Base-by-base conservation (phyloP, 345 rosid species). In the Hibiscus trionum region DNA sequence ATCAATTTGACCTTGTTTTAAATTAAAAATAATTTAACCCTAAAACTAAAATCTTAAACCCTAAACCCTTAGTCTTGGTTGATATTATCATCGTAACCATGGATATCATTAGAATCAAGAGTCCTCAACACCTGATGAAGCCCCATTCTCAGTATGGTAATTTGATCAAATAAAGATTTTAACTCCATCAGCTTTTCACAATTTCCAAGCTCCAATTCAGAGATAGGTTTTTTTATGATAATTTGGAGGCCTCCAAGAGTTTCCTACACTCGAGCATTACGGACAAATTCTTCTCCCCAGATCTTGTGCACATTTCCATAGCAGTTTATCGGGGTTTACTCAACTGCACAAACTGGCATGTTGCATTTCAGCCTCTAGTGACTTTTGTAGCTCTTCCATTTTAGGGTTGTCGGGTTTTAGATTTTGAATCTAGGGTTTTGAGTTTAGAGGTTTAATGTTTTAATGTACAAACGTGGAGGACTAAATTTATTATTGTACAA, bases 141-240 rank as follows among this genome's bases (percentile, higher is more conserved):
- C 60, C 94, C 89, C 61, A 75, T 29, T 70, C 86, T 85, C 77
- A 94, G 80, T 55, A 75, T 17, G 57, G 80, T 73, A 72, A 86
- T 72, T 81, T 84, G 86, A 70, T 82, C 80, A 71, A 83, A 66
- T 19, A 87, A 77, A 61, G 85, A 82, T 68, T 87, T 83, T 29
- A 82, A 76, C 82, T 89, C 87, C 73, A 75, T 72, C 76, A 81
- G 82, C 68, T 78, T 87, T 79, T 79, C 80, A 56, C 46, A 70
- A 71, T 87, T 87, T 82, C 84, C 88, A 74, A 67, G 75, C 78
- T 86, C 77, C 78, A 92, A 77, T 49, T 81, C 77, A 72, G 83
- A 84, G 67, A 88, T 86, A 70, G 78, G 83, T 85, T 80, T 76
- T 84, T 80, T 76, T 84, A 84, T 15, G 93, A 88, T 78, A 77